phyloP scores from a whole-genome alignment of 306 rosid genomes.

The Fragaria nilgerrensis region DNA sequence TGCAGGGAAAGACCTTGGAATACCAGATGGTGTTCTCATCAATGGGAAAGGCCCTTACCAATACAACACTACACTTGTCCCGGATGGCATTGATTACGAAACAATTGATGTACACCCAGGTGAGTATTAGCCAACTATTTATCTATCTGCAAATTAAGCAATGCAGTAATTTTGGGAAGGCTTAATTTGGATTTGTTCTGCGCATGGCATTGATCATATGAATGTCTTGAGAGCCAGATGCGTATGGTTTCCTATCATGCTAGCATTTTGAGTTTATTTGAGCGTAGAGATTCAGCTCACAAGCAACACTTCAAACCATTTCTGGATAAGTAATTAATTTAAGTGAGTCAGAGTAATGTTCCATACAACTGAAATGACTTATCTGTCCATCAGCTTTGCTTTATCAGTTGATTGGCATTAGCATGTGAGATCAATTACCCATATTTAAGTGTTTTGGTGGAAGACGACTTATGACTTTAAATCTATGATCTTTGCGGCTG shows the following conservation, averaged over 20 bases:
- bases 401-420: background rate
- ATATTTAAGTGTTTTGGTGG: background rate
- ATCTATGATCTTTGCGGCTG: background rate
- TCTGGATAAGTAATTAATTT: background rate
- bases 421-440: background rate
- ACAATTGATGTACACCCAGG: conserved; percentile 80
- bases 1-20: conserved; percentile 89
- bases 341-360: background rate
- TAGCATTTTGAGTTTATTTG: background rate
- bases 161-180: background rate
- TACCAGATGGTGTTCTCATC: conserved; percentile 93
- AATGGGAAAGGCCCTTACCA: conserved; percentile 94
- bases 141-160: background rate
- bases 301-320: background rate
- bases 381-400: background rate
- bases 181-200: background rate
- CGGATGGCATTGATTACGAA: conserved; percentile 74
- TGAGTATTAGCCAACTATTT: conserved; percentile 22
- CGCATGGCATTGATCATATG: background rate
- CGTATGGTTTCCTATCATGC: background rate
- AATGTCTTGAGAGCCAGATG: background rate
- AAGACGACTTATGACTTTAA: background rate
- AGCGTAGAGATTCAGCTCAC: background rate
- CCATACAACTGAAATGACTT: background rate
- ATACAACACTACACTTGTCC: conserved; percentile 81